Conservation (phyloP, 2,329 filamentous ascomycete genomes). For the Fusarium pseudoanthophilum region DNA sequence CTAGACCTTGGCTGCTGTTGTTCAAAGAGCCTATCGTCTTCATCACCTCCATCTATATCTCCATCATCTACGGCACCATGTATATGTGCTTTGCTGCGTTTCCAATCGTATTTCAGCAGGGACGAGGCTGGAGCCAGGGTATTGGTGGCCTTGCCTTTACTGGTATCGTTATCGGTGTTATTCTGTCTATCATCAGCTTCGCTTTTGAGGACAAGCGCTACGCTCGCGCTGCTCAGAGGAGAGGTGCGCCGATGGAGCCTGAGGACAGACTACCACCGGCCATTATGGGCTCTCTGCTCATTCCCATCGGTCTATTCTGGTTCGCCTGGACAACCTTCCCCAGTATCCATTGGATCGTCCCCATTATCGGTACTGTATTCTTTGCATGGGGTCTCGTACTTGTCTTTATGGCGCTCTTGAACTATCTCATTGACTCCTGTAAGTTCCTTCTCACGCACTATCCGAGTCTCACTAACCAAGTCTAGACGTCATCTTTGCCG, state of each 20-base stretch:
- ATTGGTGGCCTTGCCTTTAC: slow-evolving; percentile 8
- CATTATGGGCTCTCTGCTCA: slow-evolving; percentile 10
- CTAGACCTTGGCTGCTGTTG: slow-evolving; percentile 73
- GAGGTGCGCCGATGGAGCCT: background rate
- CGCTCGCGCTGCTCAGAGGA: background rate
- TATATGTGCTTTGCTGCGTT: slow-evolving; percentile 31
- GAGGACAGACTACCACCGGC: slow-evolving; percentile 8
- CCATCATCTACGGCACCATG: slow-evolving; percentile 52
- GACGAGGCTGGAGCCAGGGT: slow-evolving; percentile 17
- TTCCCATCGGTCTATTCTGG: slow-evolving; percentile 16
- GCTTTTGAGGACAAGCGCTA: slow-evolving; percentile 11
- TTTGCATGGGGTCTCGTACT: slow-evolving; percentile 18
- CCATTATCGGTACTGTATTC: background rate
- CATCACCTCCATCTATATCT: slow-evolving; percentile 71
- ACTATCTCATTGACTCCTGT: slow-evolving; percentile 26
- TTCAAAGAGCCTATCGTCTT: slow-evolving; percentile 77
- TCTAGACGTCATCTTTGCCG: slow-evolving; percentile 7
- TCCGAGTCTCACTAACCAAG: rapidly evolving
- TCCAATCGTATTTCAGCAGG: slow-evolving; percentile 22
- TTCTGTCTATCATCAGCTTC: background rate
- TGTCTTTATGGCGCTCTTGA: slow-evolving; percentile 15
- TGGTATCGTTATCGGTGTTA: slow-evolving; percentile 7
- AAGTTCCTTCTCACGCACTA: rapidly evolving
- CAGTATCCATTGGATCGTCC: slow-evolving; percentile 5
- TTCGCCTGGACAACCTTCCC: slow-evolving; percentile 21